Base-by-base conservation (phyloP, 2,329 filamentous ascomycete genomes). In the Geoglossum cookeanum region DNA sequence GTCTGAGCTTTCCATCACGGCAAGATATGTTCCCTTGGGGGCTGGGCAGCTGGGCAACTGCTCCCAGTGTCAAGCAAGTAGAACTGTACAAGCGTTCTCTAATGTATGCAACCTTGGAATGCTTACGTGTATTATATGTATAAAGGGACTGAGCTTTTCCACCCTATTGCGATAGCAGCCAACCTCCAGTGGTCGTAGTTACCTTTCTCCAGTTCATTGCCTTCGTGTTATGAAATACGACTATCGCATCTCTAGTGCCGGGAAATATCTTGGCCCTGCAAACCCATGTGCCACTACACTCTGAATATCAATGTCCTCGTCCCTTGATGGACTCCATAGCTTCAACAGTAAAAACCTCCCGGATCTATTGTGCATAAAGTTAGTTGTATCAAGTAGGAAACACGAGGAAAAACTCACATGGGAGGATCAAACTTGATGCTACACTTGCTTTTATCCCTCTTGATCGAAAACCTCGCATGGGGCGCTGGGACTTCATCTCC, bases 271-370 rank as follows among this genome's bases (percentile, higher is more conserved):
- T 8, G 87, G 85, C 3, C 91, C 91, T 0, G 87, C 86, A 69
- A 83, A 96, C 0, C 91, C 91, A 64, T 85, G 83, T 1, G 83
- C 85, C 58, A 89, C 78, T 29, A 96, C 83, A 51, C 84, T 87
- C 68, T 95, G 85, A 44, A 97, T 88, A 66, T 95, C 89, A 61
- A 96, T 94, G 64, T 94, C 94, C 3, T 78, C 75, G 53, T 83
- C 80, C 30, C 80, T 78, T 59, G 80, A 79, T 1, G 85, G 85
- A 64, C 83, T 89, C 86, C 88, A 96, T 68, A 96, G 80, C 73
- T 96, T 96, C 61, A 97, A 74, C 47, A 96, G 70, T 56, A 97
- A 84, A 67, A 85, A 94, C 58, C 87, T 79, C 4, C 86, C 87
- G 9, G 86, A 87, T 7, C 77, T 79, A 7, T 22, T 37, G 60